Percentiles rank a stretch among this genome's conserved stretches.
phyloP scores from a whole-genome alignment of 2,329 filamentous ascomycete genomes.

The Tolypocladium sp. region DNA sequence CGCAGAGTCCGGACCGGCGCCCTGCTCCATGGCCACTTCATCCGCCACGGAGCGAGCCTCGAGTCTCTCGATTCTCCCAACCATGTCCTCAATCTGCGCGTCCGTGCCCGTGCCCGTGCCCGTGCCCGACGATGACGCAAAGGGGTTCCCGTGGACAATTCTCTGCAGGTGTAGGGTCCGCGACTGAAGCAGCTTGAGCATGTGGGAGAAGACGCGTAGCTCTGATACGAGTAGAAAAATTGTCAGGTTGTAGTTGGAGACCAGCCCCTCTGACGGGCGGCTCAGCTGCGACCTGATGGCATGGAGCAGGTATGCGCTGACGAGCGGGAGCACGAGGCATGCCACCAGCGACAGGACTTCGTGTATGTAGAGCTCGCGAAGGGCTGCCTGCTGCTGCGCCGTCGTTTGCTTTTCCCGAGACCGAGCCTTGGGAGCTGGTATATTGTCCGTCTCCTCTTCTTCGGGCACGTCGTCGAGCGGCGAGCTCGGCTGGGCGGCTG shows the following conservation, averaged over 20 bases:
- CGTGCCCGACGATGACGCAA: conserved; percentile 19
- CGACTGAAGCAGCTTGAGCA: conserved; percentile 70
- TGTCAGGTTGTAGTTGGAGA: conserved; percentile 87
- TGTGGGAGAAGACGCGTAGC: conserved; percentile 70
- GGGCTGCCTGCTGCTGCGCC: conserved; percentile 27
- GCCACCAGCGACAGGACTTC: conserved; percentile 66
- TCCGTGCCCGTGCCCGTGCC: conserved; percentile 22
- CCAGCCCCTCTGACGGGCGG: conserved; percentile 72
- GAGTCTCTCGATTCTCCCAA: conserved; percentile 58
- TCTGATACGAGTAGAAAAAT: conserved; percentile 86
- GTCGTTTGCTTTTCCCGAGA: conserved; percentile 9
- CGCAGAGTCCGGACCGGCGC: conserved; percentile 19
- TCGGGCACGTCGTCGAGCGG: conserved; percentile 36
- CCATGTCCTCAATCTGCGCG: conserved; percentile 45
- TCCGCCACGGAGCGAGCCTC: conserved; percentile 40
- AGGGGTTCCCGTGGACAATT: conserved; percentile 49
- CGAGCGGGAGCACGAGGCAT: conserved; percentile 69
- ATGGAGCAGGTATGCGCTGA: conserved; percentile 80
- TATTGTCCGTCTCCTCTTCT: conserved; percentile 20
- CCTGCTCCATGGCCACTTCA: conserved; percentile 9
- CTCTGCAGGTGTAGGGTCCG: conserved; percentile 76
- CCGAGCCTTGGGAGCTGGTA: neutral
- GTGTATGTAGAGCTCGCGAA: conserved; percentile 61
- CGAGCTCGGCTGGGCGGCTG: conserved; percentile 8
- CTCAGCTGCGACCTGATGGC: conserved; percentile 72